Evolutionary conservation across 208 protist species (phyloP).

Genomic region (Wallacemonas sp.): DNA sequence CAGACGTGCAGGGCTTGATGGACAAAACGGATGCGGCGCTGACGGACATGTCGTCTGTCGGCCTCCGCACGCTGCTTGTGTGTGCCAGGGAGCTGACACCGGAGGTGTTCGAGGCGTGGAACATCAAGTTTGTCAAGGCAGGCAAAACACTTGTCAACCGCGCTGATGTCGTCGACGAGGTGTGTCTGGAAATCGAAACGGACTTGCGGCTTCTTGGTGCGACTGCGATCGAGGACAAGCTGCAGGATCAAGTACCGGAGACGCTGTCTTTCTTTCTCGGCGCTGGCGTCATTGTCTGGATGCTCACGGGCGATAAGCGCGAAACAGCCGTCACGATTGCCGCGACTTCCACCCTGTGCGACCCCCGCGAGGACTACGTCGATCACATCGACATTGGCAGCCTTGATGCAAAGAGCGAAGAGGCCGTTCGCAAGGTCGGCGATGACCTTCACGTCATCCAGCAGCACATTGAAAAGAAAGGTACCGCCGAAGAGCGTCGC

Average conservation of each 20-base stretch:
- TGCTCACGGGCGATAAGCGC: slow-evolving; percentile 98
- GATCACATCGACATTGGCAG: slow-evolving; percentile 82
- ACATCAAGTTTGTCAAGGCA: slow-evolving; percentile 46
- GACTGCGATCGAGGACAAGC: slow-evolving; percentile 97
- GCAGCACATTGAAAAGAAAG: slow-evolving; percentile 53
- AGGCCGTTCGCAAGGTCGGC: slow-evolving; percentile 56
- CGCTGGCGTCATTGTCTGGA: slow-evolving; percentile 95
- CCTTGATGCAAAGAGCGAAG: slow-evolving; percentile 36
- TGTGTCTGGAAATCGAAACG: slow-evolving; percentile 91
- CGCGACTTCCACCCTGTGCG: slow-evolving; percentile 79
- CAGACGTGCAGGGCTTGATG: slow-evolving; percentile 53
- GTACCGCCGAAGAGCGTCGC: slow-evolving; percentile 35
- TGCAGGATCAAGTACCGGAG: slow-evolving; percentile 95
- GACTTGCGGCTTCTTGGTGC: slow-evolving; percentile 88
- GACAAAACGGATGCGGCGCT: slow-evolving; percentile 39
- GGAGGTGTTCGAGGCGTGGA: slow-evolving; percentile 66
- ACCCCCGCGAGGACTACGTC: slow-evolving; percentile 78
- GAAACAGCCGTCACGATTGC: slow-evolving; percentile 94
- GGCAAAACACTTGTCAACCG: slow-evolving; percentile 63
- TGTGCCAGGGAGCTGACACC: slow-evolving; percentile 58
- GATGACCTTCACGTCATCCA: slow-evolving; percentile 63
- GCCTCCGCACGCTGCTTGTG: slow-evolving; percentile 90
- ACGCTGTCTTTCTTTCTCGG: slow-evolving; percentile 90
- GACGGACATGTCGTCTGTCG: slow-evolving; percentile 73
- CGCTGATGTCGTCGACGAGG: slow-evolving; percentile 58